A percentile compares a stretch with the other conserved stretches of the same genome.
These are phyloP conservation scores for Verticillium longisporum DNA, from an alignment of 2,329 filamentous ascomycete genomes.

Conservation along the genomic window DNA sequence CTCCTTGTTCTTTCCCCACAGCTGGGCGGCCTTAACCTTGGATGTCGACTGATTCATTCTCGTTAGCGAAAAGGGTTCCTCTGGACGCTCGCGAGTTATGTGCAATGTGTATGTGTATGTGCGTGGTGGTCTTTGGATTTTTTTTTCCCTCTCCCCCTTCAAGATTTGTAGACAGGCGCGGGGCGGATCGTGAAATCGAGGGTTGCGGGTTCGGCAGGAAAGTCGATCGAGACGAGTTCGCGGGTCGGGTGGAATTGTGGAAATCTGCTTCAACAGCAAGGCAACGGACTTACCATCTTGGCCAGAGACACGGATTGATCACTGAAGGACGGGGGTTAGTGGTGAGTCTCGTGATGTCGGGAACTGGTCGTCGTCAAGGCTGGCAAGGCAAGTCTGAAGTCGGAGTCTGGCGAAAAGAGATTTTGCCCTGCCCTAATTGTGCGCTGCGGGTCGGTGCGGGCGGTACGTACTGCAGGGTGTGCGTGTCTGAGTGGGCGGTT, in stretches of 20 bases:
- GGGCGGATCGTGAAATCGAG: constrained; percentile 16
- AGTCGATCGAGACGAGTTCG: constrained; percentile 4
- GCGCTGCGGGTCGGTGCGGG: not conserved
- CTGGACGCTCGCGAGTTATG: not conserved
- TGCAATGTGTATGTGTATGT: not conserved
- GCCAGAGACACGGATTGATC: constrained; percentile 20
- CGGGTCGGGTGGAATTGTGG: not conserved
- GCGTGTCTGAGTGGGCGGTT: not conserved
- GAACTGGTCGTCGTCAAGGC: not conserved
- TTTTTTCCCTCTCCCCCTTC: not conserved
- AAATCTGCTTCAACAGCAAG: not conserved
- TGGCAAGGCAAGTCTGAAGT: not conserved
- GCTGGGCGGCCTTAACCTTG: constrained; percentile 90
- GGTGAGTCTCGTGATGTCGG: constrained; percentile 6
- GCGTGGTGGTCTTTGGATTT: not conserved
- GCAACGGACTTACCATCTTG: constrained; percentile 39
- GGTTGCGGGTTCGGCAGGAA: constrained; percentile 1
- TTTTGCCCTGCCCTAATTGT: not conserved
- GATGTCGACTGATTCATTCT: constrained; percentile 31
- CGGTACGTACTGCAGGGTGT: not conserved
- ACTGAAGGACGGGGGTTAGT: constrained; percentile 15
- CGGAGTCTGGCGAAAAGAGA: not conserved
- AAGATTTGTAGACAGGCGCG: not conserved
- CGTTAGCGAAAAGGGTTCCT: constrained; percentile 8
- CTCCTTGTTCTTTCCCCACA: constrained; percentile 99